Evolutionary conservation across 306 rosid genomes (phyloP), one percentile per base, ranked within the genome.

Genomic region (Cotoneaster glaucophyllus): DNA sequence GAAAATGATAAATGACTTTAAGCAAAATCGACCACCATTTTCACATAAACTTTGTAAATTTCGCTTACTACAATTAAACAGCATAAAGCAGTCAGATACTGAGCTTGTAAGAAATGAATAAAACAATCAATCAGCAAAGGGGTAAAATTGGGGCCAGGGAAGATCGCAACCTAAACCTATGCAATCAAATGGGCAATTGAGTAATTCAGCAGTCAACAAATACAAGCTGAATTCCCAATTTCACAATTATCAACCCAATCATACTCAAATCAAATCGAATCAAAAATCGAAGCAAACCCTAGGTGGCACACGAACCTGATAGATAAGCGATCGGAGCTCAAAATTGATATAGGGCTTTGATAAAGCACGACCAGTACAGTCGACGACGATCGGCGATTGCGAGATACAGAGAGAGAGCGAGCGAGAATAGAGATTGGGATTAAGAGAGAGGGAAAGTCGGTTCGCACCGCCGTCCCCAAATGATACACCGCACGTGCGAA

Each of bases 301-400:
- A 76, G 59, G 8, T 32, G 56, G 21, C 12, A 3, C 6, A 70
- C 69, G 54, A 72, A 77, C 82, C 84, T 76, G 44, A 50, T n/a
- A 31, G 74, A 34, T 41, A 57, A 4, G 71, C 63, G 72, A 80
- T 73, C 82, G 74, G 48, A 63, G 70, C 28, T 13, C 75, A 69
- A 24, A 82, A 82, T 72, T 77, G 78, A n/a, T 37, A 50, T 74
- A 77, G 81, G 81, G 84, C 75, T 82, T 72, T 41, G 24, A 24
- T 25, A 6, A 18, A 56, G 31, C 13, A 6, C 61, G 67, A 62
- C 39, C n/a, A 9, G 66, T 44, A 31, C 73, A 77, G 67, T 52
- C 29, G 52, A 31, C 61, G 62, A 52, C 76, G 86, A 83, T 83
- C 86, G 79, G 72, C 58, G 78, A 79, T 79, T 63, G 73, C 24